Evolutionary conservation across 371 early-diverging fungal species (phyloP).

Genomic region (Lichtheimia ramosa): DNA sequence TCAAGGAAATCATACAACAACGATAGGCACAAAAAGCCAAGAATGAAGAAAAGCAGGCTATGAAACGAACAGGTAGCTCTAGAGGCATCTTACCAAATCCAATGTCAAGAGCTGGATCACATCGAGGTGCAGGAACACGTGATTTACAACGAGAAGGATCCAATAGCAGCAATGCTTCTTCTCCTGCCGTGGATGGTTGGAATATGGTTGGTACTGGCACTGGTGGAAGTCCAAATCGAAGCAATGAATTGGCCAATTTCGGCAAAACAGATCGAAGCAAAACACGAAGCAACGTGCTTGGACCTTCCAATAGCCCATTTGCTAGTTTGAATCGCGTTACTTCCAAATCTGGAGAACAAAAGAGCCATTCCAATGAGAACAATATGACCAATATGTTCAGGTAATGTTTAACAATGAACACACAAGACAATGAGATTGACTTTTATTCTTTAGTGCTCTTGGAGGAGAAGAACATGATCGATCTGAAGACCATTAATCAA

Average conservation of each 20-base stretch:
- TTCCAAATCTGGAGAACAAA: slow-evolving; percentile 29
- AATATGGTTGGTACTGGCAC: slow-evolving; percentile 57
- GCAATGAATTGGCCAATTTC: slow-evolving; percentile 77
- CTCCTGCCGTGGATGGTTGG: slow-evolving; percentile 67
- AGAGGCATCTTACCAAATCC: slow-evolving; percentile 59
- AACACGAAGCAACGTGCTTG: slow-evolving; percentile 47
- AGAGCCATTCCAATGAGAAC: slow-evolving; percentile 18
- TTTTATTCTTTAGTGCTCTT: not conserved
- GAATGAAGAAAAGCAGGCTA: slow-evolving; percentile 63
- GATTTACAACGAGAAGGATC: slow-evolving; percentile 41
- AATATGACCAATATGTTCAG: slow-evolving; percentile 55
- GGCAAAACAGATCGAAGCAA: slow-evolving; percentile 75
- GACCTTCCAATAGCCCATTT: slow-evolving; percentile 61
- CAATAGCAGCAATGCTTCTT: slow-evolving; percentile 24
- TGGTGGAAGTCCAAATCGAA: slow-evolving; percentile 35
- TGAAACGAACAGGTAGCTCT: slow-evolving; percentile 67
- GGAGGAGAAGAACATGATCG: not conserved
- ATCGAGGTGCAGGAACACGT: slow-evolving; percentile 41
- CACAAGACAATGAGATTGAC: not conserved
- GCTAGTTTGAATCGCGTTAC: slow-evolving; percentile 33
- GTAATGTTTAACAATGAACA: slow-evolving; percentile 5
- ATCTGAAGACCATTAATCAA: not conserved
- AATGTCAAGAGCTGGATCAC: slow-evolving; percentile 51
- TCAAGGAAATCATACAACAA: not conserved
- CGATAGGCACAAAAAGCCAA: slow-evolving; percentile 61